Base-by-base conservation (phyloP, 75 land plant genomes). In the Larix kaempferi region DNA sequence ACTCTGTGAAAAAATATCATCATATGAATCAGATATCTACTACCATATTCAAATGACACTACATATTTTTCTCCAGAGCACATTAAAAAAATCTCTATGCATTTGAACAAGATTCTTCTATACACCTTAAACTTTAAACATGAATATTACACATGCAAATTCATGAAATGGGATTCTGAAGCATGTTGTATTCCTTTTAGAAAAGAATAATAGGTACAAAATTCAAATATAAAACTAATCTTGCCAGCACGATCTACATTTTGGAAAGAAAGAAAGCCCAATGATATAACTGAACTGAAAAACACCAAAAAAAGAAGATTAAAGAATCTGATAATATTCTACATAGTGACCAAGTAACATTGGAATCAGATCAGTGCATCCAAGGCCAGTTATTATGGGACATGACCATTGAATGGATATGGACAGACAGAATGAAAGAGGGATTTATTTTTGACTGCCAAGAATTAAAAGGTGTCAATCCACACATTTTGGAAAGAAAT, bases 1-100 rank as follows among this genome's bases (percentile, higher is more conserved):
- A 76, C 79, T 93, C 98, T 95, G 96, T 88, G 83, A 80, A 77
- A 81, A 54, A 58, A 14, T 11, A 16, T 27, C 33, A n/a, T 25
- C 21, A 26, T 74, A 26, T 22, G 16, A 67, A 2, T 41, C 52
- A 35, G 39, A 17, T 7, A n/a, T n/a, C 21, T 25, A 21, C 41
- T 13, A 41, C 49, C 22, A 69, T 39, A n/a, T 69, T 16, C n/a
- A n/a, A 13, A 37, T 65, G 25, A 69, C 11, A 41, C 14, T 8
- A n/a, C n/a, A 41, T 17, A 21, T 22, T 11, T n/a, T 69, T n/a
- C 35, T 39, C 23, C 44, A 21, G 12, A 19, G 8, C 17, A 37
- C 22, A 41, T 49, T 49, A 10, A 49, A 25, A 62, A 39, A 25
- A 69, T 35, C 23, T 37, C 11, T 13, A 21, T 6, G 5, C 73